Base-by-base conservation (phyloP, 2,329 filamentous ascomycete species). In the Elsinoe arachidis region DNA sequence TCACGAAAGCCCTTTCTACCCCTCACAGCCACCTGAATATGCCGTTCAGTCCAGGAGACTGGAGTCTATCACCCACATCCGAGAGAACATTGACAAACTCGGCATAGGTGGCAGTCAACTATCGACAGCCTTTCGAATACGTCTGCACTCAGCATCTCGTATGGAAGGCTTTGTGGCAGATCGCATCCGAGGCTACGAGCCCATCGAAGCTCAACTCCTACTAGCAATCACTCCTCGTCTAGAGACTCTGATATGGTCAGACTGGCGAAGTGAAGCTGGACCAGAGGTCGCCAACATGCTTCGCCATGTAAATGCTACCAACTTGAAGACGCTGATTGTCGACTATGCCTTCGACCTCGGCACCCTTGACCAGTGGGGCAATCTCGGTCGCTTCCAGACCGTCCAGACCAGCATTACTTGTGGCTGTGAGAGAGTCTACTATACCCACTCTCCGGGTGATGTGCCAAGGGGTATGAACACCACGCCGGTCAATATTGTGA, bases 211-310 rank as follows among this genome's bases (percentile, higher is more conserved):
- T 5, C 49, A 53, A 21, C 34, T 53, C 2, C 34, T 53, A 2
- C 35, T 53, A n/a, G 49, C 49, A 7, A 37, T 53, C 33, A 35
- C 33, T 11, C 34, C 49, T 33, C 26, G 34, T 2, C 19, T 53
- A 2, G 49, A 53, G 34, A 53, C 49, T 7, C 11, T 53, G 9
- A 19, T 53, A 5, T 53, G 49, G 49, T 35, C 26, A 7, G 49
- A 53, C 34, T 53, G 49, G 49, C 49, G 49, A 3, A 38, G 33
- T 39, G 49, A 53, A 26, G 49, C 49, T 15, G 49, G 49, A 6
- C 49, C 49, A 23, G 34, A 53, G n/a, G 49, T 53, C 9, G 49
- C 49, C 12, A 35, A 34, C n/a, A 53, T 53, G 49, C 33, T 53
- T 15, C 33, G 49, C 3, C 33, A 26, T 14, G 34, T 53, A 3